A percentile compares a stretch with the other conserved stretches of the same genome.
These are phyloP conservation scores for Pholiota microspora DNA, from an alignment of 768 basidiomycete genomes.

Conservation along the genomic window DNA sequence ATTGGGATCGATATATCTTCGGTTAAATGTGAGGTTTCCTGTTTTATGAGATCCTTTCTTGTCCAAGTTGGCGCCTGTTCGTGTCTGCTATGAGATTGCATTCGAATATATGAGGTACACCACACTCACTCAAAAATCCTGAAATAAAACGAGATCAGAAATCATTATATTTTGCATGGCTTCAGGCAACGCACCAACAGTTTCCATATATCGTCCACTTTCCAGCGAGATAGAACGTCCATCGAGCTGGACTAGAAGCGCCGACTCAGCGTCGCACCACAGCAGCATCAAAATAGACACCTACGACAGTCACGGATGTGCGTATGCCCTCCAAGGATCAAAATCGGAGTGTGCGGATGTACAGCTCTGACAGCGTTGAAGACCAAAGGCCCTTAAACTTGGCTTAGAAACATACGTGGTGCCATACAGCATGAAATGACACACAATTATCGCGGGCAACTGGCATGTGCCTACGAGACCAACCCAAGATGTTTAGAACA, in stretches of 20 bases:
- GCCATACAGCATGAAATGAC: conserved; percentile 18
- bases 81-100: neutral
- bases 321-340: conserved; percentile 78
- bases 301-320: conserved; percentile 79
- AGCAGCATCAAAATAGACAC: conserved; percentile 20
- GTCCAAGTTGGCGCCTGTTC: conserved; percentile 47
- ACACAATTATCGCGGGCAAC: conserved; percentile 65
- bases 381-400: conserved; percentile 62
- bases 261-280: neutral
- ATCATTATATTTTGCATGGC: neutral
- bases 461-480: conserved; percentile 72
- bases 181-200: conserved; percentile 54
- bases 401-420: neutral
- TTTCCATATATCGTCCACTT: conserved; percentile 92
- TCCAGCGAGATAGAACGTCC: conserved; percentile 77
- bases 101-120: neutral
- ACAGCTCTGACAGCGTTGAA: conserved; percentile 70
- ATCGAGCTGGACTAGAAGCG: conserved; percentile 57
- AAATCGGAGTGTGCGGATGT: conserved; percentile 74
- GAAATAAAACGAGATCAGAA: conserved; percentile 10
- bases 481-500: neutral
- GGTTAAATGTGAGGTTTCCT: conserved; percentile 57
- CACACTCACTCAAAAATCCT: conserved; percentile 66
- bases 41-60: conserved; percentile 27
- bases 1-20: conserved; percentile 81